Evolutionary conservation across 1,284 basidiomycete genomes (phyloP), one percentile per base, ranked within the genome.

Genomic region (Boletus semigastroideus): DNA sequence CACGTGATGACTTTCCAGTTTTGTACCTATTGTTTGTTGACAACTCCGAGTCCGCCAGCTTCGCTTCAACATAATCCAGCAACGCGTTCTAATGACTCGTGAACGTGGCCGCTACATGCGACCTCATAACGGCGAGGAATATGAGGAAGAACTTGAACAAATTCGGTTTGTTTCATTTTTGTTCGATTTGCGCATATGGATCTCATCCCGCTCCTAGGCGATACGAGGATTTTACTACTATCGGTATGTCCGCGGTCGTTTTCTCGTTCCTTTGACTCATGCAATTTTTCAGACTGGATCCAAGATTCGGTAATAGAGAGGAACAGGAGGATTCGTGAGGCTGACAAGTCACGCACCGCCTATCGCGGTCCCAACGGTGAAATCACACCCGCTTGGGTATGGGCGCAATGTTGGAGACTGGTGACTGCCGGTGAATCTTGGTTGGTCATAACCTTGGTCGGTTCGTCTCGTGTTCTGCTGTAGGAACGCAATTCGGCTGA

Each of bases 231-330:
- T 95, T 96, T 65, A 88, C 86, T 22, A 88, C 86, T 30, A 87
- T 88, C 51, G 86, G 86, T 84, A 59, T 62, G 77, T 69, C 45
- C 50, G 58, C 54, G 56, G 62, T 51, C 51, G 25, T 53, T 41
- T 36, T 46, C 46, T 34, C 42, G 14, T 50, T 55, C 39, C 39
- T 31, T 44, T 19, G 42, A n/a, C 46, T 56, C 49, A 49, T 51
- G 48, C 48, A 45, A 52, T 50, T 31, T 44, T 27, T 40, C 55
- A 78, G 94, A 98, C 70, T 98, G 94, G 94, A 90, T 98, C 52
- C 90, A 96, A 65, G 94, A 98, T 72, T 92, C 93, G 2, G 83
- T 95, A 48, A 80, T 91, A 36, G 94, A 98, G 64, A 79, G 92
- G 28, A 89, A 87, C 55, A 75, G 87, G 61, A 80, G 90, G 38